Evolutionary conservation across 2,329 filamentous ascomycete genomes (phyloP).

Genomic region (Bipolaris bicolor): DNA sequence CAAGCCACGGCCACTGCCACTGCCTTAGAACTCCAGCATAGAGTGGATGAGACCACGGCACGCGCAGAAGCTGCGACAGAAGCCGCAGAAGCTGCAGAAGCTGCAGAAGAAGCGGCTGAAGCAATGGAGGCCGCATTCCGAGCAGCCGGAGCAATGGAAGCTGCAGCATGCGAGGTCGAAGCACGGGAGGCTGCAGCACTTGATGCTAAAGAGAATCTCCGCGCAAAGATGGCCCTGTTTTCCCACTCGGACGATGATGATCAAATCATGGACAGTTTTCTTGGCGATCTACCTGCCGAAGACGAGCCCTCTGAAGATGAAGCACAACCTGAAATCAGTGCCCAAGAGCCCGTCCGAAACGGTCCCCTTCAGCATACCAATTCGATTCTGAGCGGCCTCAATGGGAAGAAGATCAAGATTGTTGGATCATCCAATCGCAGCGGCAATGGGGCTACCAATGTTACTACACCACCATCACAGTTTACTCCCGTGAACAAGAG

Average conservation of each 20-base stretch:
- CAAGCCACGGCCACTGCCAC: constrained; percentile 26
- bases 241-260: constrained; percentile 40
- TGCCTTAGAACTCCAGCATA: constrained; percentile 32
- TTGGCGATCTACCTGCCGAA: constrained; percentile 31
- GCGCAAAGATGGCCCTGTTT: constrained; percentile 43
- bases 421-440: constrained; percentile 33
- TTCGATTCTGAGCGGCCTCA: constrained; percentile 39
- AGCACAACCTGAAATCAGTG: constrained; percentile 1
- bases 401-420: constrained; percentile 48
- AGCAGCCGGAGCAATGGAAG: constrained; percentile 30
- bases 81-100: not conserved
- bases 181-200: constrained; percentile 18
- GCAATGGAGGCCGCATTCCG: constrained; percentile 25
- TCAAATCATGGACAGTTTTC: constrained; percentile 35
- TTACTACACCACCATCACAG: constrained; percentile 17
- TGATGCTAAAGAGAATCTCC: constrained; percentile 44
- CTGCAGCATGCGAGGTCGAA: not conserved
- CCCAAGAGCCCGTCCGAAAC: constrained; percentile 11
- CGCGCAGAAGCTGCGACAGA: constrained; percentile 19
- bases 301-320: constrained; percentile 25
- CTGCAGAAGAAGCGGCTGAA: constrained; percentile 16
- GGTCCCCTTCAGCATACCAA: constrained; percentile 31
- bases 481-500: constrained; percentile 31
- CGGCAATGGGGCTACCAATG: not conserved
- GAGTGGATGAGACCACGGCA: constrained; percentile 29